These are phyloP conservation scores for Pneumocystis oryctolagi DNA, from an alignment of 1,139 yeast genomes.

Conservation along the genomic window DNA sequence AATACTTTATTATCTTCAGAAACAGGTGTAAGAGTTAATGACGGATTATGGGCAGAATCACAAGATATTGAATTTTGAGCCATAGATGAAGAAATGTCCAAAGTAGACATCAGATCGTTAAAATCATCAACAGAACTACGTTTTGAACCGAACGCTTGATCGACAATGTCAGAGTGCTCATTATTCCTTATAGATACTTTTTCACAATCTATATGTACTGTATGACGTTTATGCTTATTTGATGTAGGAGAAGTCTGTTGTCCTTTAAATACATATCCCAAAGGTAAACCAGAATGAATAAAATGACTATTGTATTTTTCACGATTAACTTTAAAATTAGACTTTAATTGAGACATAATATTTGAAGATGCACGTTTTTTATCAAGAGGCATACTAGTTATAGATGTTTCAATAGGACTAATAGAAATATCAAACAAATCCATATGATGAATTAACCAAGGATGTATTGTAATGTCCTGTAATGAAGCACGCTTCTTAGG, in stretches of 20 bases:
- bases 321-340: not conserved
- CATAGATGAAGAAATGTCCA: not conserved
- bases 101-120: not conserved
- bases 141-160: slow-evolving; percentile 7
- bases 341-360: not conserved
- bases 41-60: slow-evolving; percentile 1
- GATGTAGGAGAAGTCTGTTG: not conserved
- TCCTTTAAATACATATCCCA: not conserved
- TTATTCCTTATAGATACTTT: slow-evolving; percentile 3
- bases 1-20: not conserved
- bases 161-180: not conserved
- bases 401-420: slow-evolving; percentile 76
- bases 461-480: slow-evolving; percentile 59
- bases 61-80: not conserved
- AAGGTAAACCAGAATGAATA: not conserved
- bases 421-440: slow-evolving; percentile 51
- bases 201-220: slow-evolving; percentile 15
- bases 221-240: slow-evolving; percentile 12
- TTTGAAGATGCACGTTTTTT: not conserved
- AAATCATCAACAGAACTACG: slow-evolving; percentile 1
- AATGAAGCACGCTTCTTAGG: slow-evolving; percentile 66
- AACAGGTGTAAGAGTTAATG: not conserved
- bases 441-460: slow-evolving; percentile 74
- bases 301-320: not conserved
- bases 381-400: slow-evolving; percentile 6